Base-by-base conservation (phyloP, 2,329 filamentous ascomycete genomes). In the Fonsecaea nubica region DNA sequence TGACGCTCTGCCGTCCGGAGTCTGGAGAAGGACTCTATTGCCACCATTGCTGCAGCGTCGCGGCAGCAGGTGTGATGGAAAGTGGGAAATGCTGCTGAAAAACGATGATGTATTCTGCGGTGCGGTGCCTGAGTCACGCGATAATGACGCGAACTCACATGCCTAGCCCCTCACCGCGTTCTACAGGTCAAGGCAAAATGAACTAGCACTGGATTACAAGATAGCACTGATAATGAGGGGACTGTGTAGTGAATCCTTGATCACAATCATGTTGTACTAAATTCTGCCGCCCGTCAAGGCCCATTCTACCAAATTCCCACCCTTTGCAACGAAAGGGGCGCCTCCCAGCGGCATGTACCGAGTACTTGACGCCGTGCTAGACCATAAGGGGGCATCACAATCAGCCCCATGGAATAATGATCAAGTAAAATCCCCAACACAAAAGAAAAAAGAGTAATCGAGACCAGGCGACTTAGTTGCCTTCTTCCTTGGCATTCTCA, bases 281-380 rank as follows among this genome's bases (percentile, higher is more conserved):
- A 55, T 50, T 30, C 18, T 25, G 45, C 45, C 21, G 45, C 45
- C n/a, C 9, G 21, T 56, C 36, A 35, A 21, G 32, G 9, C 32
- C 52, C 50, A 30, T 56, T 56, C 60, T 63, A 56, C 21, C 25
- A 30, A 45, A 58, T 15, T 30, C 21, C 55, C 33, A 10, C 55
- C 55, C 12, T 38, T 38, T 15, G 55, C 55, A 45, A 36, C 55
- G 7, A 45, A 42, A 45, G 15, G 21, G 35, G 35, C n/a, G 36
- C 38, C 35, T 52, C 30, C 21, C 35, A 32, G 30, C 45, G 58
- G 42, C 25, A 21, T n/a, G 12, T 62, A n/a, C n/a, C n/a, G n/a
- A n/a, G n/a, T n/a, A 32, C 55, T 63, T 35, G 58, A 67, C 68
- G 65, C 68, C 68, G 63, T 64, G 68, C 68, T 67, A 64, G 42